Evolutionary conservation across 257 asterid species (phyloP).

Genomic region (Solanum bukasovii): DNA sequence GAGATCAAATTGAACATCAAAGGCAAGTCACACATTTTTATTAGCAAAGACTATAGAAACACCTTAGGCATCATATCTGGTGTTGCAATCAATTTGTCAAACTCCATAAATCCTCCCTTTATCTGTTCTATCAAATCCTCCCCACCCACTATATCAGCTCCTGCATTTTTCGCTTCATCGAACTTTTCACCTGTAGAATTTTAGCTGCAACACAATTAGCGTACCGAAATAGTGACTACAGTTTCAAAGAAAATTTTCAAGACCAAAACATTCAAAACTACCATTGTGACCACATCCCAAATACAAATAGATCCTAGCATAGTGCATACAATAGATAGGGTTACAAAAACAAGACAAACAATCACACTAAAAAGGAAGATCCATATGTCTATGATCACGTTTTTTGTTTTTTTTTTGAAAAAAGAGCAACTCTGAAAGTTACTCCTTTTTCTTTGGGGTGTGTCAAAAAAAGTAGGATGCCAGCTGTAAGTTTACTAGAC

Average conservation of each 20-base stretch:
- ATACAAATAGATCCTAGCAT: background rate
- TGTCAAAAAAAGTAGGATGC: background rate
- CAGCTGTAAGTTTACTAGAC: background rate
- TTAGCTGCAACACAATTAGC: constrained; percentile 18
- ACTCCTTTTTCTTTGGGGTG: background rate
- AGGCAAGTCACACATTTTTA: background rate
- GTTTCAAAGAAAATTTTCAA: background rate
- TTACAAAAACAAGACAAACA: background rate
- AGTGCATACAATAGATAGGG: background rate
- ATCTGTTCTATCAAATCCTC: constrained; percentile 89
- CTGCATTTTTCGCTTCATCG: constrained; percentile 96
- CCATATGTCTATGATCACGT: background rate
- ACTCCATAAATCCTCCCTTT: constrained; percentile 91
- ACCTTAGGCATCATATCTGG: constrained; percentile 99
- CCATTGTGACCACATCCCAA: background rate
- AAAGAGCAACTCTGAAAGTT: background rate
- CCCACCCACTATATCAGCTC: constrained; percentile 97
- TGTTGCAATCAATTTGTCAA: constrained; percentile 91
- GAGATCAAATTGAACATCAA: background rate
- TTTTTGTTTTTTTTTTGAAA: background rate
- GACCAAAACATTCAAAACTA: background rate
- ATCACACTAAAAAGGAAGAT: background rate
- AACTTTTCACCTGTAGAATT: constrained; percentile 74
- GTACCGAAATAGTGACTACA: background rate
- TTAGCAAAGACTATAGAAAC: background rate